Conservation (phyloP, 306 rosid genomes). For the Rosa rugosa region DNA sequence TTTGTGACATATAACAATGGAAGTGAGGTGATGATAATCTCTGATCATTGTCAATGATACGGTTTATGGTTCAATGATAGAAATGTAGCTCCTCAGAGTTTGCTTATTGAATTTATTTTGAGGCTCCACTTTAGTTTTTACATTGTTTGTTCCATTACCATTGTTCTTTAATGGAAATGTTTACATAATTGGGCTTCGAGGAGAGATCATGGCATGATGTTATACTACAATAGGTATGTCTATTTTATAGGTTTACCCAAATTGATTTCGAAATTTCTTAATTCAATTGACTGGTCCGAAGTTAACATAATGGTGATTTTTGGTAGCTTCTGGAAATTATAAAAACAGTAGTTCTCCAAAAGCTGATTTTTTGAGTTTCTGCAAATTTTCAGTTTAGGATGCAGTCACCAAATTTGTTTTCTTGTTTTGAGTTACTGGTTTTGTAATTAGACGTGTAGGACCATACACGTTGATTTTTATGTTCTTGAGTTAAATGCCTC, state of each 20-base stretch:
- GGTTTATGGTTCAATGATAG: background rate
- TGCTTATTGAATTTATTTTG: background rate
- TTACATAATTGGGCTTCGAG: slow-evolving; percentile 16
- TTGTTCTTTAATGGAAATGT: too few relatives aligned
- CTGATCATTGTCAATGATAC: background rate
- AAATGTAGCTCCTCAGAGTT: background rate
- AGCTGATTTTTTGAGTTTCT: too few relatives aligned
- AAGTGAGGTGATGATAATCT: background rate
- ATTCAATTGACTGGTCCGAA: background rate
- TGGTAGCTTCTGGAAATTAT: too few relatives aligned
- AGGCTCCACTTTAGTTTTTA: background rate
- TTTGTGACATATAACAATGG: background rate
- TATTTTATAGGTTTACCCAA: background rate
- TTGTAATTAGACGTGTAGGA: too few relatives aligned
- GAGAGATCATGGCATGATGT: slow-evolving; percentile 24
- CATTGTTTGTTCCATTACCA: too few relatives aligned
- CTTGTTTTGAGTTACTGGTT: too few relatives aligned
- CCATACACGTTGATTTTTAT: too few relatives aligned
- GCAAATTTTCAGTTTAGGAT: too few relatives aligned
- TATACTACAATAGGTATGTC: slow-evolving; percentile 14
- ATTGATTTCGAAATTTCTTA: background rate
- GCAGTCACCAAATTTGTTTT: too few relatives aligned
- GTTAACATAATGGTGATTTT: background rate
- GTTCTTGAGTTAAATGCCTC: too few relatives aligned
- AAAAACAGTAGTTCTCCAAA: too few relatives aligned